A percentile compares a stretch with the other conserved stretches of the same genome.
These are phyloP conservation scores for Candida neerlandica DNA, from an alignment of 1,139 yeast species.

Conservation along the genomic window DNA sequence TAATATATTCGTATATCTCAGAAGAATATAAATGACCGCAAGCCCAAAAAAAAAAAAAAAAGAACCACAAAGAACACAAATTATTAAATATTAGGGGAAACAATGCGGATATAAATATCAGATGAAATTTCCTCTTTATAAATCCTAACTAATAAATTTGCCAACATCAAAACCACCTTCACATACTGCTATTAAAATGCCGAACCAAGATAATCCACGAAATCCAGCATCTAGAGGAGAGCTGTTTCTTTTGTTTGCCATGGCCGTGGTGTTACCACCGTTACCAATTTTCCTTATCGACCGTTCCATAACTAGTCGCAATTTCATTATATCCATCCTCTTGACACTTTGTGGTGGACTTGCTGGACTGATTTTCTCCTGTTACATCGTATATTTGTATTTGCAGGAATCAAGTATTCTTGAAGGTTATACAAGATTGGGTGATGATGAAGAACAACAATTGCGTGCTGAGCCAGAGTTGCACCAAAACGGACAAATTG, in stretches of 20 bases:
- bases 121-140: neutral
- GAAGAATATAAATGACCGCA: neutral
- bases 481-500: neutral
- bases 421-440: slow-evolving; percentile 13
- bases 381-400: slow-evolving; percentile 32
- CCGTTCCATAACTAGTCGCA: slow-evolving; percentile 34
- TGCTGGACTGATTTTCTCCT: slow-evolving; percentile 39
- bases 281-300: slow-evolving; percentile 37
- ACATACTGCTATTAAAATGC: neutral
- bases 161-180: neutral
- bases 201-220: neutral
- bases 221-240: slow-evolving; percentile 15
- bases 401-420: slow-evolving; percentile 21
- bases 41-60: neutral
- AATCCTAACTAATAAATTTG: neutral
- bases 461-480: slow-evolving; percentile 11
- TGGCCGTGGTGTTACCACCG: slow-evolving; percentile 44
- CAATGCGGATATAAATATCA: neutral
- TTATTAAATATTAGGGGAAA: neutral
- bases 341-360: slow-evolving; percentile 43
- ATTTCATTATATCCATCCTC: slow-evolving; percentile 35
- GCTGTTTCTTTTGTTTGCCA: slow-evolving; percentile 29
- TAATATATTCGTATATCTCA: neutral
- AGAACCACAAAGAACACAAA: neutral
- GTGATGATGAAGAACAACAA: slow-evolving; percentile 15